Evolutionary conservation across 768 basidiomycete species (phyloP).

Genomic region (Sarcodon aspratus): DNA sequence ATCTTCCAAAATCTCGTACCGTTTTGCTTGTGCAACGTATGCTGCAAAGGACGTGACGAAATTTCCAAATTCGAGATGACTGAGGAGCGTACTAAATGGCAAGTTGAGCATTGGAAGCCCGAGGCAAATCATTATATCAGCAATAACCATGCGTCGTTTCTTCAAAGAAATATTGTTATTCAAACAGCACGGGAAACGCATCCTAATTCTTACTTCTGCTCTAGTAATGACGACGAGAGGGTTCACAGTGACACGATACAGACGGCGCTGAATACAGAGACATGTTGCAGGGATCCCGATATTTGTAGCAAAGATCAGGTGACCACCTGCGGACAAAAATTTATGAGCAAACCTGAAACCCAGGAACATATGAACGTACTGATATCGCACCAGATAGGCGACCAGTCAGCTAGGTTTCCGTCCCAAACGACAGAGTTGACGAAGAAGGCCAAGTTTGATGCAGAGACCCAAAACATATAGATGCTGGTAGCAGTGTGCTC

Average conservation of each 20-base stretch:
- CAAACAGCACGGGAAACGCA: slow-evolving; percentile 22
- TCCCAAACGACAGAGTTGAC: slow-evolving; percentile 34
- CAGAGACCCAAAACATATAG: slow-evolving; percentile 58
- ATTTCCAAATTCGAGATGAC: neutral
- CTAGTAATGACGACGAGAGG: neutral
- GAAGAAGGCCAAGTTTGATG: slow-evolving; percentile 44
- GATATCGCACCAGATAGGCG: slow-evolving; percentile 48
- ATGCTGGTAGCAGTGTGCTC: slow-evolving; percentile 63
- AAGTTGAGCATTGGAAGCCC: slow-evolving; percentile 1
- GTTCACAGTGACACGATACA: neutral
- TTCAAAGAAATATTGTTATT: slow-evolving; percentile 20
- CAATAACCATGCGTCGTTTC: neutral
- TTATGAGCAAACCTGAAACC: neutral
- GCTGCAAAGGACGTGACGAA: slow-evolving; percentile 12
- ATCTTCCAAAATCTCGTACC: slow-evolving; percentile 29
- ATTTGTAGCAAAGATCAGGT: neutral
- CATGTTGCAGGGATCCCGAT: neutral
- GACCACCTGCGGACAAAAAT: slow-evolving; percentile 2
- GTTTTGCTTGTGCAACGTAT: slow-evolving; percentile 28
- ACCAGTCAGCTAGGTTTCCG: slow-evolving; percentile 14
- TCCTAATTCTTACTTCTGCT: neutral
- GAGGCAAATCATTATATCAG: slow-evolving; percentile 1
- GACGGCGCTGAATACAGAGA: neutral
- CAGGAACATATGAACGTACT: slow-evolving; percentile 15
- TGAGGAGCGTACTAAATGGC: neutral